Conservation (phyloP, 768 basidiomycete genomes). For the Sistotremastrum suecicum region DNA sequence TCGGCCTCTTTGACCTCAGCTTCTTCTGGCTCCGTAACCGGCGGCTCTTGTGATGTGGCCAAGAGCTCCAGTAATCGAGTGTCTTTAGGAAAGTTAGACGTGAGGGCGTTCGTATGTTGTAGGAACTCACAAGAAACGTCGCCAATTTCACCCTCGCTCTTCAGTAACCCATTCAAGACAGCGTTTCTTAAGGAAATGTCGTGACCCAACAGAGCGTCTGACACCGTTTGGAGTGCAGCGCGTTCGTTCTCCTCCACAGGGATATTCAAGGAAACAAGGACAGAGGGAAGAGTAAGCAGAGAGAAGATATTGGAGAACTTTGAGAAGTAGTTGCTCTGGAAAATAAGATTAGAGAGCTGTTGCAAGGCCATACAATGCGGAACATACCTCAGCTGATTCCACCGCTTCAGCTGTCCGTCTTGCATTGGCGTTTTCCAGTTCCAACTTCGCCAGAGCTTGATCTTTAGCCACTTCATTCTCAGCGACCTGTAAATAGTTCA, state of each 20-base stretch:
- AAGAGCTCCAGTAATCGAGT: not conserved
- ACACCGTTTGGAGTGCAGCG: conserved; percentile 36
- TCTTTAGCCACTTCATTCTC: conserved; percentile 53
- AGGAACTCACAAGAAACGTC: conserved; percentile 46
- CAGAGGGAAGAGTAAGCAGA: conserved; percentile 34
- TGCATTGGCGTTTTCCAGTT: conserved; percentile 42
- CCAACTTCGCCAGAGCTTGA: conserved; percentile 35
- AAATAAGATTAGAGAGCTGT: conserved; percentile 1
- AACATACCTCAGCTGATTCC: conserved; percentile 41
- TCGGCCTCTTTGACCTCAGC: conserved; percentile 11
- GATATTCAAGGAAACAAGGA: conserved; percentile 29
- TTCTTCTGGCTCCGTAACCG: conserved; percentile 13
- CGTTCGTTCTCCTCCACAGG: conserved; percentile 34
- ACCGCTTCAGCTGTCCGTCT: conserved; percentile 42
- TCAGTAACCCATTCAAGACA: conserved; percentile 40
- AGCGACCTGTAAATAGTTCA: conserved; percentile 27
- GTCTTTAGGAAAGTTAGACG: too few species aligned
- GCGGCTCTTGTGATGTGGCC: conserved; percentile 14
- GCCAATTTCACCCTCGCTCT: conserved; percentile 42
- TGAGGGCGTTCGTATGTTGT: too few species aligned
- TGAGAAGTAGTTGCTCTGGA: not conserved
- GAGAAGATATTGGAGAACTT: conserved; percentile 43
- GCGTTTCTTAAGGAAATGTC: conserved; percentile 35
- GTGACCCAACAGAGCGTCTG: conserved; percentile 41
- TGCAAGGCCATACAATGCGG: conserved; percentile 1